Evolutionary conservation across 306 rosid species (phyloP).

Genomic region (Gillenia trifoliata): DNA sequence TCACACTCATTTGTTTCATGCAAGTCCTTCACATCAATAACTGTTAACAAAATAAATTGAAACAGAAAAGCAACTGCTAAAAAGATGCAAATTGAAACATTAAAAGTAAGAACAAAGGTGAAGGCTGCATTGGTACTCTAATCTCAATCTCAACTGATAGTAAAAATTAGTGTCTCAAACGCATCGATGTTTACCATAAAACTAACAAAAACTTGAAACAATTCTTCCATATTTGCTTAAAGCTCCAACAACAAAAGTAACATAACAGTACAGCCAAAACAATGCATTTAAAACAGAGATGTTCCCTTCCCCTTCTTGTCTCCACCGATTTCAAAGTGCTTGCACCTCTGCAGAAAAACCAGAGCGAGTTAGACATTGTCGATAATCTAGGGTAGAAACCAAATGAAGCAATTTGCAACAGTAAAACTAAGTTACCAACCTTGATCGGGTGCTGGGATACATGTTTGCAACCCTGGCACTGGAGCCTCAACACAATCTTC

Average conservation of each 20-base stretch:
- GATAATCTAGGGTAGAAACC: too few relatives aligned
- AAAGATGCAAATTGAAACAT: background rate
- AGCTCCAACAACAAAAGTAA: background rate
- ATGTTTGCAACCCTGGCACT: slow-evolving; percentile 39
- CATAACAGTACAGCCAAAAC: background rate
- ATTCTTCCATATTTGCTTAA: background rate
- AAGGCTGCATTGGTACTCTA: background rate
- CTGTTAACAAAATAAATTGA: background rate
- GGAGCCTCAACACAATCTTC: slow-evolving; percentile 40
- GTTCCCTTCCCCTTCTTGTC: slow-evolving; percentile 46
- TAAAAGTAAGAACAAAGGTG: background rate
- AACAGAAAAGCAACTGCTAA: background rate
- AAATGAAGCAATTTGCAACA: background rate
- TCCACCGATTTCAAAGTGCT: slow-evolving; percentile 41
- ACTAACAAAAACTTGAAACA: slow-evolving; percentile 4
- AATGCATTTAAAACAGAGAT: slow-evolving; percentile 25
- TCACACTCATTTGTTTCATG: too few relatives aligned
- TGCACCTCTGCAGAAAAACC: slow-evolving; percentile 31
- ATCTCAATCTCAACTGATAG: background rate
- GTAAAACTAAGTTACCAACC: slow-evolving; percentile 12
- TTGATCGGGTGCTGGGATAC: slow-evolving; percentile 34
- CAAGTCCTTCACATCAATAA: too few relatives aligned
- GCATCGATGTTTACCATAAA: background rate
- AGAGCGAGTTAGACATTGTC: background rate
- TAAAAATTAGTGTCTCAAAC: background rate